A percentile compares a stretch with the other conserved stretches of the same genome.
These are phyloP conservation scores for Hypoxylon trugodes DNA, from an alignment of 495 filamentous ascomycete genomes.

Conservation along the genomic window DNA sequence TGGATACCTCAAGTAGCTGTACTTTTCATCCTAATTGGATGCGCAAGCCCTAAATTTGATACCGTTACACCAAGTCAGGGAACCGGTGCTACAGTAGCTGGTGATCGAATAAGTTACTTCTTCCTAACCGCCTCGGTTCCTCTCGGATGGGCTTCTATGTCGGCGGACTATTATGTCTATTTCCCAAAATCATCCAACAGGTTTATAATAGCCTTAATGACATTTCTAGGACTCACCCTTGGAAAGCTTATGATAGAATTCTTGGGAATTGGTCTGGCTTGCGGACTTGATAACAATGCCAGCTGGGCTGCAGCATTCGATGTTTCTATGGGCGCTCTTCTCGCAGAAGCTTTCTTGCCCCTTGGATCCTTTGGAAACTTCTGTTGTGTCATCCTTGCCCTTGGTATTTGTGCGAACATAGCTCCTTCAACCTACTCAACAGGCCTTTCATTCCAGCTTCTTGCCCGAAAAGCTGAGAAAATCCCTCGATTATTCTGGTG, in stretches of 20 bases:
- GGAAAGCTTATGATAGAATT: neutral
- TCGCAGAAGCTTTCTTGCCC: conserved; percentile 4
- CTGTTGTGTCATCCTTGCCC: conserved; percentile 1
- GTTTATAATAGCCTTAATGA: neutral
- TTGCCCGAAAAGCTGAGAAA: neutral
- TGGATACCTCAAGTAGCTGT: conserved; percentile 7
- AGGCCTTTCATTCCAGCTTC: conserved; percentile 7
- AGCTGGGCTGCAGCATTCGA: conserved; percentile 1
- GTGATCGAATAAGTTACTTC: conserved; percentile 7
- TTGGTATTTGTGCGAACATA: conserved; percentile 6
- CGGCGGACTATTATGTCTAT: conserved; percentile 5
- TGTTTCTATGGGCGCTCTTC: conserved; percentile 2
- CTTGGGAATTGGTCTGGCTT: conserved; percentile 1
- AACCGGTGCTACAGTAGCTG: neutral
- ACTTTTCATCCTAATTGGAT: conserved; percentile 4
- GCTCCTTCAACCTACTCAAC: neutral
- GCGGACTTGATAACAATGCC: neutral
- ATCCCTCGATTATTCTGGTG: conserved; percentile 11
- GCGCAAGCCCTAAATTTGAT: conserved; percentile 8
- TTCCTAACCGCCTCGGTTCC: conserved; percentile 5
- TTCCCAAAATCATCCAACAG: neutral
- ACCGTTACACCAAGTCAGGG: neutral
- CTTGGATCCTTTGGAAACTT: conserved; percentile 3
- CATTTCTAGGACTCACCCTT: neutral
- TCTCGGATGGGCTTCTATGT: conserved; percentile 6